phyloP scores from a whole-genome alignment of 495 filamentous ascomycete genomes.

The Daldinia bambusicola region DNA sequence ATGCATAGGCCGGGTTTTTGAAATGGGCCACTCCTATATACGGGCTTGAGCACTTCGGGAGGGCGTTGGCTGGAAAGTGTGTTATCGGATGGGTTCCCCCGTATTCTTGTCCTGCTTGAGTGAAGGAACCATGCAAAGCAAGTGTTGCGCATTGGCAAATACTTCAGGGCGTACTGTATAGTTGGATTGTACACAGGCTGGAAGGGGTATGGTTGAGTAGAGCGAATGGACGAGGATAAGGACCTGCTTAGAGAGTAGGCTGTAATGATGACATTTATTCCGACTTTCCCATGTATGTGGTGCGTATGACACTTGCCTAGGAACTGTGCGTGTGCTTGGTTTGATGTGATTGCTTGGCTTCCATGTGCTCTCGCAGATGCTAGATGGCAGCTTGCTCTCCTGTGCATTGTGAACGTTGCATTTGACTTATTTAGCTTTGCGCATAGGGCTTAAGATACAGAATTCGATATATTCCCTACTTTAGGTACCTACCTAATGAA shows the following conservation, averaged over 20 bases:
- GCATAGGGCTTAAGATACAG: too few species aligned
- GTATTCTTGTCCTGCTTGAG: conserved; percentile 4
- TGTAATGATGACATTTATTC: conserved; percentile 17
- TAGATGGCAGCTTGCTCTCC: too few species aligned
- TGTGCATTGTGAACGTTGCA: too few species aligned
- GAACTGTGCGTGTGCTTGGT: not conserved
- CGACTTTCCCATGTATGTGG: not conserved
- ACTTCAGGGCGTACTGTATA: conserved; percentile 14
- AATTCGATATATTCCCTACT: too few species aligned
- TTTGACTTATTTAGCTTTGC: too few species aligned
- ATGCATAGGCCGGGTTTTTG: conserved; percentile 32
- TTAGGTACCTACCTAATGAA: too few species aligned
- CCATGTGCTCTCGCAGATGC: too few species aligned
- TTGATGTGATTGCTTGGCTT: too few species aligned
- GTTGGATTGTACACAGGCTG: conserved; percentile 12
- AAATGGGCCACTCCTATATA: conserved; percentile 25
- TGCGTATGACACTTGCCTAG: not conserved
- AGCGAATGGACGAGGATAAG: conserved; percentile 6
- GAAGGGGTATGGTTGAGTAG: conserved; percentile 14
- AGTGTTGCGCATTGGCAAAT: conserved; percentile 22
- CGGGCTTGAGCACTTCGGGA: conserved; percentile 30
- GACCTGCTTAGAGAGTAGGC: conserved; percentile 23
- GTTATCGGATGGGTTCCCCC: conserved; percentile 4
- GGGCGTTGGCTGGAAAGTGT: conserved; percentile 42
- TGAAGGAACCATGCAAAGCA: conserved; percentile 26